Evolutionary conservation across 352 stramenopile species (phyloP), one percentile per base, ranked within the genome.

Genomic region (Globisporangium cederbergense): DNA sequence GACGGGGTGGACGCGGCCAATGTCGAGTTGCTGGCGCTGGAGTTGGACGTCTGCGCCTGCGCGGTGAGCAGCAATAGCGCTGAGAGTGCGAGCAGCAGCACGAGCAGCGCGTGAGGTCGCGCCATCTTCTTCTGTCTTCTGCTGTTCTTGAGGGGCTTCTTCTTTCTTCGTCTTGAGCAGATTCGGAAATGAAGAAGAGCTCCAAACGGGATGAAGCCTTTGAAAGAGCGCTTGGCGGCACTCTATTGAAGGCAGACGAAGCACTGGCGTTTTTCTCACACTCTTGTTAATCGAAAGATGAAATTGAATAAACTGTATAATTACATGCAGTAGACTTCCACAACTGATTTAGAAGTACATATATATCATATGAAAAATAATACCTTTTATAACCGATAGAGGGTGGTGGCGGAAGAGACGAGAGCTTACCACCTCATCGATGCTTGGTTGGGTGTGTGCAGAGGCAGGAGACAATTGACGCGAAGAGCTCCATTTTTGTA

Each of bases 111-210:
- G 4, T 18, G 16, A 34, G 46, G 22, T 18, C 47, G 47, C 9
- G 47, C 20, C 59, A 58, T 57, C 10, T 36, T 60, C 59, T 52
- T 50, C 10, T 22, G 50, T 22, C 30, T 60, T 43, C 34, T 58
- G 8, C 22, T 45, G 10, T 45, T 34, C 32, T 53, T 34, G 36
- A 42, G 22, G 22, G n/a, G 46, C 46, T 8, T 22, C 7, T 9
- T 18, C 16, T 16, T 30, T 20, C 56, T 52, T 61, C 22, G 14
- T 62, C 10, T 40, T 13, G 28, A 18, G 56, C 56, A 20, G 56
- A 53, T 45, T 43, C 38, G 56, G 38, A 36, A 62, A 38, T 62
- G 22, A 25, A 25, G 32, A 36, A 36, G 32, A 36, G 32, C 32
- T 36, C 32, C 4, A 36, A 7, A 4, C 32, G 3, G 32, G 32